These are phyloP conservation scores for Lanmaoa rubissima DNA, from an alignment of 768 basidiomycete genomes.

Conservation along the genomic window DNA sequence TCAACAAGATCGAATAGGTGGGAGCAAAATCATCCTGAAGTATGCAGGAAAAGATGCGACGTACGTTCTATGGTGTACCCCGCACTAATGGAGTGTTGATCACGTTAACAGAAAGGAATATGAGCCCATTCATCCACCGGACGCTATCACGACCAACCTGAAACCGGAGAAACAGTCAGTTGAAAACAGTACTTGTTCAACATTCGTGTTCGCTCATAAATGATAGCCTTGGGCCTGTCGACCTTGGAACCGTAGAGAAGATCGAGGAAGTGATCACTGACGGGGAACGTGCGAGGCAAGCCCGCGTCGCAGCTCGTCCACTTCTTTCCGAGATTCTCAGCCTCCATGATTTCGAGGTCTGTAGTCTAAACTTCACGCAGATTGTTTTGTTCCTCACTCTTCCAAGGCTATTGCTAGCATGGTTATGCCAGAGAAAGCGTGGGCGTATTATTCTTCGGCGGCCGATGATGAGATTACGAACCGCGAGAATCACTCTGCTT, in stretches of 20 bases:
- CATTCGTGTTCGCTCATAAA: constrained; percentile 1
- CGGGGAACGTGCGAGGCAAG: constrained; percentile 67
- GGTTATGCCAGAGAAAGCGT: constrained; percentile 83
- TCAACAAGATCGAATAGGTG: constrained; percentile 44
- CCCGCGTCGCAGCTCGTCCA: constrained; percentile 61
- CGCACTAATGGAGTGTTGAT: neutral
- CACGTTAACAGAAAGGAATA: constrained; percentile 58
- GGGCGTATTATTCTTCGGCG: constrained; percentile 97
- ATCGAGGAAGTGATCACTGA: constrained; percentile 62
- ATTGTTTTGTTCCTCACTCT: constrained; percentile 7
- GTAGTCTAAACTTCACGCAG: neutral
- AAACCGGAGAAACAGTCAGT: constrained; percentile 82
- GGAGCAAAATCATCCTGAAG: constrained; percentile 80
- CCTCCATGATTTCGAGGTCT: constrained; percentile 91
- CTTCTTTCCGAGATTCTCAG: constrained; percentile 78
- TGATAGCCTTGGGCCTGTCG: constrained; percentile 65
- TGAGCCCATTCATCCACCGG: constrained; percentile 87
- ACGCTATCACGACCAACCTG: constrained; percentile 72
- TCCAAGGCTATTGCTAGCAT: constrained; percentile 76
- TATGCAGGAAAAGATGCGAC: constrained; percentile 91
- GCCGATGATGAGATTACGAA: constrained; percentile 93
- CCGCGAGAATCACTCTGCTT: constrained; percentile 89
- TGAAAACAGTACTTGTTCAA: neutral
- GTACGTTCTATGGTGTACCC: constrained; percentile 40
- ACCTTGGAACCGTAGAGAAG: constrained; percentile 63